Conservation (phyloP, 2,329 filamentous ascomycete species). For the Aspergillus eucalypticola region DNA sequence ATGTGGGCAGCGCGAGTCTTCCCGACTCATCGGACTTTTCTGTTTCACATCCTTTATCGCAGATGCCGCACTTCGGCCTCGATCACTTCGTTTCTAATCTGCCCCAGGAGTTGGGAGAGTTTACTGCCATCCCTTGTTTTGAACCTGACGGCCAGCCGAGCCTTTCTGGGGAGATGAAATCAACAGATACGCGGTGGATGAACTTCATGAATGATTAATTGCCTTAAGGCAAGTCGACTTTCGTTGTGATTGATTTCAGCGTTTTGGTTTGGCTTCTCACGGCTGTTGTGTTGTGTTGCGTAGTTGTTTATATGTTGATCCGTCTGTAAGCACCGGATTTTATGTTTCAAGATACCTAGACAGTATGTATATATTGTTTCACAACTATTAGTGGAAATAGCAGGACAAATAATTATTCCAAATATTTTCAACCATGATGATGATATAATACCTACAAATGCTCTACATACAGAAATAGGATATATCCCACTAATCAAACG, state of each 20-base stretch:
- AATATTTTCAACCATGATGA: not conserved
- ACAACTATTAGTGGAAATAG: not conserved
- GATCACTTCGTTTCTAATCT: constrained; percentile 45
- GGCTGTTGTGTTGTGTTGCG: not conserved
- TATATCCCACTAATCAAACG: constrained; percentile 54
- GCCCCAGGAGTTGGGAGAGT: constrained; percentile 43
- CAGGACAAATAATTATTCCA: not conserved
- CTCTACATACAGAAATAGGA: constrained; percentile 19
- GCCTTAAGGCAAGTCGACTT: not conserved
- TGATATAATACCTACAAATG: not conserved
- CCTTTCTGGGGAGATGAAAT: constrained; percentile 28
- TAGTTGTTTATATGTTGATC: not conserved
- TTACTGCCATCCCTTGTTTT: constrained; percentile 44
- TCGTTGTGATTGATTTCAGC: not conserved
- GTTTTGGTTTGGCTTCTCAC: constrained; percentile 5
- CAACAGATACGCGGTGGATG: constrained; percentile 34
- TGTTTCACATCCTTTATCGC: constrained; percentile 30
- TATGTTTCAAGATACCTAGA: constrained; percentile 18
- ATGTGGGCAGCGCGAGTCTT: constrained; percentile 24
- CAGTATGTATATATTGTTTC: constrained; percentile 7
- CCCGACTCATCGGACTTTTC: constrained; percentile 30
- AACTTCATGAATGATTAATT: constrained; percentile 37
- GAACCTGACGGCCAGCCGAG: constrained; percentile 34
- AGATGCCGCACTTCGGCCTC: constrained; percentile 38
- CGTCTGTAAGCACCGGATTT: not conserved